A percentile compares a stretch with the other conserved stretches of the same genome.
These are phyloP conservation scores for Brassica rapa DNA, from an alignment of 345 rosid species.

Conservation along the genomic window DNA sequence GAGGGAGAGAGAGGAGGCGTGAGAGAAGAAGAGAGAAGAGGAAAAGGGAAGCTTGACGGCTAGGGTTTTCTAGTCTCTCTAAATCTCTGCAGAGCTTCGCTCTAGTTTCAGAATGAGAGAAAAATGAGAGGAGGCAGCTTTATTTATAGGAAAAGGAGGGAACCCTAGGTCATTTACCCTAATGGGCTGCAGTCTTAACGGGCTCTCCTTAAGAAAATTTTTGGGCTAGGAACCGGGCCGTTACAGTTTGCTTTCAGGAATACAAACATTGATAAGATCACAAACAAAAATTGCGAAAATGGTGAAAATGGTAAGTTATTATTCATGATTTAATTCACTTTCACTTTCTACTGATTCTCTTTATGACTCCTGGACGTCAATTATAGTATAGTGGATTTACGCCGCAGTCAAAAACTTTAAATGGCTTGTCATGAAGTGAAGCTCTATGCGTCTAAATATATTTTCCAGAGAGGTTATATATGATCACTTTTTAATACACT, in stretches of 20 bases:
- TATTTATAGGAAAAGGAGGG: too few species aligned
- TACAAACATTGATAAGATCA: neutral
- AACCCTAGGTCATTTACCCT: too few species aligned
- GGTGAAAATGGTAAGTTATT: neutral
- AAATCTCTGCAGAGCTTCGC: too few species aligned
- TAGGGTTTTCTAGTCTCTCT: too few species aligned
- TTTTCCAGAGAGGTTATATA: neutral
- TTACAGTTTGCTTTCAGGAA: neutral
- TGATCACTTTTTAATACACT: neutral
- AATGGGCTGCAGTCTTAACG: too few species aligned
- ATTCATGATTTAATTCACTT: neutral
- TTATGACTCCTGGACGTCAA: neutral
- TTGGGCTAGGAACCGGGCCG: too few species aligned
- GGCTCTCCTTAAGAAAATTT: too few species aligned
- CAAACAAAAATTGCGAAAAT: neutral
- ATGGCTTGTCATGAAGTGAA: neutral
- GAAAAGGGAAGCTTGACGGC: too few species aligned
- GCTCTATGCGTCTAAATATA: neutral
- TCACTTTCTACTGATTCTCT: neutral
- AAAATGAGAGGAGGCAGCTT: too few species aligned
- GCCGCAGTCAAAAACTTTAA: neutral
- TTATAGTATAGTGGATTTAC: neutral
- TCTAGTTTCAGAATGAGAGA: too few species aligned
- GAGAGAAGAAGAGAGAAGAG: too few species aligned
- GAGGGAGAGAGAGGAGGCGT: too few species aligned